Base-by-base conservation (phyloP, 1,284 basidiomycete genomes). In the Naganishia sp. region DNA sequence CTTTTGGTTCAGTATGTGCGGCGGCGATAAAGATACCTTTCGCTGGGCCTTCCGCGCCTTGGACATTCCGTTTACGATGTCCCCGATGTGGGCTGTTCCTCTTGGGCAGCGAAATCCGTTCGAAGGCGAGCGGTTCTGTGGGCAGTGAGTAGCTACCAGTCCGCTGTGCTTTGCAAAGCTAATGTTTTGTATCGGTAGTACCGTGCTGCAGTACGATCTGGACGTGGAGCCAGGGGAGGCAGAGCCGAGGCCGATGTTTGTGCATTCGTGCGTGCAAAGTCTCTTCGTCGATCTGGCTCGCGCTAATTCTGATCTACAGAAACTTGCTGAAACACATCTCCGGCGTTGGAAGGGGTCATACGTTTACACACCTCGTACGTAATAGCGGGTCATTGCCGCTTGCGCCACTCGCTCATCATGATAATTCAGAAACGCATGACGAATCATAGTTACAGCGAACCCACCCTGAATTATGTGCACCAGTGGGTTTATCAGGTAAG, bases 271-370 rank as follows among this genome's bases (percentile, higher is more conserved):
- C 60, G 72, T 67, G 44, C 33, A 15, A 6, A 39, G 23, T 15
- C 13, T 6, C 36, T 65, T 71, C 6, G 73, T 73, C 53, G 33
- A 28, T 16, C 6, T 21, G 33, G 15, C 18, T 21, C 33, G 18
- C n/a, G 53, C 18, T 33, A 9, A 53, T 6, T 53, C 18, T 39
- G 36, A 18, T 53, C 50, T 75, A 46, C 59, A 78, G 79, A 2
- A 83, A 83, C 70, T 74, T 82, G 36, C 75, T 83, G 49, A 83
- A 83, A 70, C 81, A 82, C 68, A 71, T 79, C 25, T 45, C 39
- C 25, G 56, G 31, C 70, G 73, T 48, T 53, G 72, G 18, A 33
- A 70, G 43, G 54, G 66, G 39, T 68, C 69, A 25, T 75, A 76
- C 75, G 16, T 81, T 79, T 68, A 76, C 76, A 4, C 74, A 78